phyloP scores from a whole-genome alignment of 2,329 filamentous ascomycete species.

The Leptoxyphium fumago region DNA sequence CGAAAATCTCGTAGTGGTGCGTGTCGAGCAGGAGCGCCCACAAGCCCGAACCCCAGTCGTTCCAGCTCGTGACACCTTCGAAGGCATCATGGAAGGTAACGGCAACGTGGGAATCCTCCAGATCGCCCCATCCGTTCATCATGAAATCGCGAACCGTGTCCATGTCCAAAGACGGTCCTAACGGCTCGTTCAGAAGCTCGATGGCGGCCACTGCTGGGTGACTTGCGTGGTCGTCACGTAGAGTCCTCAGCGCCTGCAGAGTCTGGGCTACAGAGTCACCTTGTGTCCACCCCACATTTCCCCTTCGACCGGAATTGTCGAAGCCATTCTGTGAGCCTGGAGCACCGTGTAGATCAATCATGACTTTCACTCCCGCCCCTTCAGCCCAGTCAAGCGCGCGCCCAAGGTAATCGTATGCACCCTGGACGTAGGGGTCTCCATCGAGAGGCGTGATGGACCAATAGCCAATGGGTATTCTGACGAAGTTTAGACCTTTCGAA shows the following conservation, averaged over 20 bases:
- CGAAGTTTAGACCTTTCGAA: constrained; percentile 44
- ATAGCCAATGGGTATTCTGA: constrained; percentile 51
- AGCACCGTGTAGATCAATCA: constrained; percentile 54
- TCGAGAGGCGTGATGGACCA: constrained; percentile 42
- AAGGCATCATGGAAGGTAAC: constrained; percentile 35
- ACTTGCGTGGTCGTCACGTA: constrained; percentile 30
- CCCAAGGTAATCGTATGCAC: constrained; percentile 44
- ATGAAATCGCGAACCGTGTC: constrained; percentile 31
- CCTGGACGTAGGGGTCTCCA: constrained; percentile 47
- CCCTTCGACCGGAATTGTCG: constrained; percentile 45
- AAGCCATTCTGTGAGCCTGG: constrained; percentile 52
- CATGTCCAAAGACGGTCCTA: constrained; percentile 28
- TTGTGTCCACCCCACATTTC: constrained; percentile 30
- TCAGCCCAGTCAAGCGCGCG: constrained; percentile 42
- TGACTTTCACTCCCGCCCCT: constrained; percentile 43
- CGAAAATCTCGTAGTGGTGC: constrained; percentile 35
- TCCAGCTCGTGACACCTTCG: constrained; percentile 29
- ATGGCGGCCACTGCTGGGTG: constrained; percentile 33
- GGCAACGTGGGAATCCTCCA: constrained; percentile 26
- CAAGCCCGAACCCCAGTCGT: constrained; percentile 29
- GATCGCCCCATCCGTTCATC: constrained; percentile 33
- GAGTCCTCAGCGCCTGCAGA: constrained; percentile 29
- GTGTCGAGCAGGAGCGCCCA: constrained; percentile 31
- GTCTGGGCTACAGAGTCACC: constrained; percentile 28
- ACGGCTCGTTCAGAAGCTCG: constrained; percentile 34